Evolutionary conservation across 139 green algal genomes (phyloP), one percentile per base, ranked within the genome.

Genomic region (Tetradesmus obliquus): DNA sequence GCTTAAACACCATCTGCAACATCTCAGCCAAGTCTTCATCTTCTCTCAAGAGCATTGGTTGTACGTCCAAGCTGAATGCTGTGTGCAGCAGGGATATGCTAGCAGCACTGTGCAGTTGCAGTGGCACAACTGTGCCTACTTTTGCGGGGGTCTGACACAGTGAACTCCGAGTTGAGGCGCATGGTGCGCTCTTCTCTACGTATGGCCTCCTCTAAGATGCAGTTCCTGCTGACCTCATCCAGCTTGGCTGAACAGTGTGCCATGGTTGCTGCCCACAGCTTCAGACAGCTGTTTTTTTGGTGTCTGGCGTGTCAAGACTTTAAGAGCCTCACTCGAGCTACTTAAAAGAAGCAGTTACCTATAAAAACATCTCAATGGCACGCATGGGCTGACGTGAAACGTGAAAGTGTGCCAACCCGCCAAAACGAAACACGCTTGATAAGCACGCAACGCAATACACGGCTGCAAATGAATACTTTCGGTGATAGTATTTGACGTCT

Each of bases 121-220:
- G n/a, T 5, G 8, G 55, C 19, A 55, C 9, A 2, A 22, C 3
- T 55, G 4, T 8, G 57, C 93, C 91, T 72, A 96, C 95, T 95
- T 82, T 94, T 95, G 5, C 89, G 82, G 0, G 95, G 92, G 74
- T 96, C 93, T 0, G 88, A 45, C 13, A 97, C 94, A 22, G 24
- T 62, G 72, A 96, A 97, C 5, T 91, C 91, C 20, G 89, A 69
- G 53, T 89, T 93, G 0, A 96, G 82, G 76, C 79, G 90, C 17
- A 96, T 60, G 2, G 83, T 90, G 20, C 91, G 88, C 22, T 93
- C 90, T 87, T 97, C 95, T 62, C 96, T 96, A 54, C 89, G 95
- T 15, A 95, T 93, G 20, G 91, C 86, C 58, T 95, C 93, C 66
- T 92, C 81, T 66, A 93, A 92, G 45, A 95, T 93, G 19, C 79